These are phyloP conservation scores for Candida sp. DNA, from an alignment of 1,139 yeast species.

Conservation along the genomic window DNA sequence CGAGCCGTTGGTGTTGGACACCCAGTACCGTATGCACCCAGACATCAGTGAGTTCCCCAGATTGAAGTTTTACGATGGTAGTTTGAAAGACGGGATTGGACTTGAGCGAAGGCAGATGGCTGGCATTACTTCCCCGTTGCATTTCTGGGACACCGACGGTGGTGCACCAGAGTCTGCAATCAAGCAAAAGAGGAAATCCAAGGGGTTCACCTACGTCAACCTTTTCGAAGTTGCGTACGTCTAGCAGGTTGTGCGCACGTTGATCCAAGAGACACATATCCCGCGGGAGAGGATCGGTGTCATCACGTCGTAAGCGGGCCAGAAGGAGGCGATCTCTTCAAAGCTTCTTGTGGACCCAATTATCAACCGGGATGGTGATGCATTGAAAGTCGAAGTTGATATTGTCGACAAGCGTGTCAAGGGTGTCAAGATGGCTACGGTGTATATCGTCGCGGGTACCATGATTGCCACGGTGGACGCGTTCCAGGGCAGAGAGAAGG, in stretches of 20 bases:
- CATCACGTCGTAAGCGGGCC: slow-evolving; percentile 75
- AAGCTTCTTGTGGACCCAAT: slow-evolving; percentile 50
- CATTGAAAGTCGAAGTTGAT: slow-evolving; percentile 53
- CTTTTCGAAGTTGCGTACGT: slow-evolving; percentile 53
- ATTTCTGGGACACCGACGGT: slow-evolving; percentile 54
- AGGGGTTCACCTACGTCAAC: slow-evolving; percentile 59
- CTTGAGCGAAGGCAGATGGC: slow-evolving; percentile 47
- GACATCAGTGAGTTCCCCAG: slow-evolving; percentile 65
- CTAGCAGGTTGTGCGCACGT: slow-evolving; percentile 45
- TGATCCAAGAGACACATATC: slow-evolving; percentile 58
- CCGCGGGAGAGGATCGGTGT: slow-evolving; percentile 57
- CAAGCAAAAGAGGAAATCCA: slow-evolving; percentile 37
- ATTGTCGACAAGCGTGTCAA: slow-evolving; percentile 32
- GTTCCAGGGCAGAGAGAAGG: slow-evolving; percentile 69
- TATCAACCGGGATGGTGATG: slow-evolving; percentile 57
- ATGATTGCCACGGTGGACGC: slow-evolving; percentile 74
- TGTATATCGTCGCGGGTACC: slow-evolving; percentile 60
- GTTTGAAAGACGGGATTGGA: slow-evolving; percentile 62
- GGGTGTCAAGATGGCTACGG: slow-evolving; percentile 40
- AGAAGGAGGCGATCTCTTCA: slow-evolving; percentile 61
- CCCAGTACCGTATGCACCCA: slow-evolving; percentile 78
- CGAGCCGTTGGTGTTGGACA: slow-evolving; percentile 67
- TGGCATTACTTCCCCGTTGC: slow-evolving; percentile 48
- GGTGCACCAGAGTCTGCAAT: slow-evolving; percentile 46
- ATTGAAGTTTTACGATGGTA: slow-evolving; percentile 53